Conservation (phyloP, 768 basidiomycete genomes). For the Phlegmacium glaucopus region DNA sequence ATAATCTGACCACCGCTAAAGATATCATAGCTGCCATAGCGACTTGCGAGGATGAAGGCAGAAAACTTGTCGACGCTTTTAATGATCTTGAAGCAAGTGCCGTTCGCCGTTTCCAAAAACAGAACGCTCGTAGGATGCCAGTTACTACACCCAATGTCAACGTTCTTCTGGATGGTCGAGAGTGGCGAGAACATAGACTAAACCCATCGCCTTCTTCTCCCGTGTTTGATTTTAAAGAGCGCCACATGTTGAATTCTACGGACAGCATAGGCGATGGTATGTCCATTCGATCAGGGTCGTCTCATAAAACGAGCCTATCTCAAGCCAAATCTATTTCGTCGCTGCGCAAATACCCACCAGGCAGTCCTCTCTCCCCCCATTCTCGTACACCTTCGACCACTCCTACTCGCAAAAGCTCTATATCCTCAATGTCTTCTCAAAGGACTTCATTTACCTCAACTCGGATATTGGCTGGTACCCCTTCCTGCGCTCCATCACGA, state of each 20-base stretch:
- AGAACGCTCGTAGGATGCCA: constrained; percentile 33
- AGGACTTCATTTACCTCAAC: constrained; percentile 18
- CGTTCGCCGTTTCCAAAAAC: constrained; percentile 43
- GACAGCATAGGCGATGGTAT: constrained; percentile 31
- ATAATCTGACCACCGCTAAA: constrained; percentile 46
- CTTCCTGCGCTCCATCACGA: constrained; percentile 33
- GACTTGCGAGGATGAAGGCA: constrained; percentile 60
- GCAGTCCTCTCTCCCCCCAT: constrained; percentile 27
- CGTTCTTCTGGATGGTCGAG: constrained; percentile 29
- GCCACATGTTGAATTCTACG: constrained; percentile 5
- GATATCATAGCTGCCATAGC: constrained; percentile 61
- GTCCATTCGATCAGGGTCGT: constrained; percentile 42
- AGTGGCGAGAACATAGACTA: constrained; percentile 32
- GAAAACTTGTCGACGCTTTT: constrained; percentile 64
- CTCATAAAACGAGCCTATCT: constrained; percentile 37
- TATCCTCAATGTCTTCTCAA: constrained; percentile 55
- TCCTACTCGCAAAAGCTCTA: constrained; percentile 12
- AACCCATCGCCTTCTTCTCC: constrained; percentile 23
- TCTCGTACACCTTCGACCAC: constrained; percentile 21
- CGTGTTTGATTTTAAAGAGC: constrained; percentile 11
- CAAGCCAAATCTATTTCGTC: constrained; percentile 37
- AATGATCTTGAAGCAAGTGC: constrained; percentile 60
- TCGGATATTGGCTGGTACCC: constrained; percentile 32
- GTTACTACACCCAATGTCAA: constrained; percentile 26
- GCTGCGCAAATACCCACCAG: constrained; percentile 20